These are phyloP conservation scores for Wickerhamiella shivajii DNA, from an alignment of 805 yeast species.

Conservation along the genomic window DNA sequence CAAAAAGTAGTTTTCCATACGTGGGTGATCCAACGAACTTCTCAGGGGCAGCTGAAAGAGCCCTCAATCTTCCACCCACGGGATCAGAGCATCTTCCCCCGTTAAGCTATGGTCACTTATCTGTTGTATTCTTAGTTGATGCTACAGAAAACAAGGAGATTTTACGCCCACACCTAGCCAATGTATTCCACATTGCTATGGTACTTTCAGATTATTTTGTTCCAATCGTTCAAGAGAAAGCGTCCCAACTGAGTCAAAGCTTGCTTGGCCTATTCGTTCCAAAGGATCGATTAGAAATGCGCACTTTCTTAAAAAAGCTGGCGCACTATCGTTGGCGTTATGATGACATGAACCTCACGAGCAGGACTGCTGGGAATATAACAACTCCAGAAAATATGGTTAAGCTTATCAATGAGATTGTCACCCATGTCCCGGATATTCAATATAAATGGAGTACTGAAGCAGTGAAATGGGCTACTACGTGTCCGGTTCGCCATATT, in stretches of 20 bases:
- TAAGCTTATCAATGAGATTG: slow-evolving; percentile 39
- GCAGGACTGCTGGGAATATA: slow-evolving; percentile 41
- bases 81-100: slow-evolving; percentile 30
- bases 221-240: slow-evolving; percentile 70
- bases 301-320: slow-evolving; percentile 1
- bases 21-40: slow-evolving; percentile 53
- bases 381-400: slow-evolving; percentile 83
- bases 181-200: slow-evolving; percentile 63
- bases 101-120: slow-evolving; percentile 76
- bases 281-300: slow-evolving; percentile 8
- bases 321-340: slow-evolving; percentile 57
- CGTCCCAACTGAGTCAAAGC: slow-evolving; percentile 59
- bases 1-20: slow-evolving; percentile 43
- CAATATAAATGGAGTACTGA: slow-evolving; percentile 55
- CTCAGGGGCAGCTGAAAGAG: slow-evolving; percentile 40
- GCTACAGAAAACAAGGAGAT: slow-evolving; percentile 51
- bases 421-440: slow-evolving; percentile 33
- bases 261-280: slow-evolving; percentile 31
- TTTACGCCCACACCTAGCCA: slow-evolving; percentile 45
- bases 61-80: slow-evolving; percentile 1
- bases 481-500: slow-evolving; percentile 91
- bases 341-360: slow-evolving; percentile 67
- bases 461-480: slow-evolving; percentile 87
- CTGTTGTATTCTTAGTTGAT: slow-evolving; percentile 75
- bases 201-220: slow-evolving; percentile 80